Evolutionary conservation across 805 yeast genomes (phyloP).

Genomic region (Cyberlindnera mycetangii): DNA sequence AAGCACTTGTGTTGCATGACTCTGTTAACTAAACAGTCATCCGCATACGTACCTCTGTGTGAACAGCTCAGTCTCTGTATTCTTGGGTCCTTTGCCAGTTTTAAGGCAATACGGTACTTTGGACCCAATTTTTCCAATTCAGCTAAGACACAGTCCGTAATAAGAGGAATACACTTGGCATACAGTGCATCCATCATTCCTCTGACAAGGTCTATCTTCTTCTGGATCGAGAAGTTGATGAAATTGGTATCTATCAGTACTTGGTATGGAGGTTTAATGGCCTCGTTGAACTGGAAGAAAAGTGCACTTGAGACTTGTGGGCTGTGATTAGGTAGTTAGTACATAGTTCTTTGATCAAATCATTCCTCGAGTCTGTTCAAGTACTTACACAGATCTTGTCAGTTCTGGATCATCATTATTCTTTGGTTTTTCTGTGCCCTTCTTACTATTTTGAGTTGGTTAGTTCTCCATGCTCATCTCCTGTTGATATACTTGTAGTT

Average conservation of each 20-base stretch:
- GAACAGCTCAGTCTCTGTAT: conserved; percentile 82
- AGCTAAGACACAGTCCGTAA: conserved; percentile 98
- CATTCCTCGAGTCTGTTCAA: too few relatives aligned
- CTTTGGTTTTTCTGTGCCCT: conserved; percentile 38
- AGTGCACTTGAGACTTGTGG: conserved; percentile 97
- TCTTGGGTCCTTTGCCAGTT: conserved; percentile 91
- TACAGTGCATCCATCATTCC: conserved; percentile 96
- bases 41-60: conserved; percentile 97
- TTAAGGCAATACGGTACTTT: conserved; percentile 87
- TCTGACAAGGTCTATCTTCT: conserved; percentile 89
- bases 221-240: conserved; percentile 93
- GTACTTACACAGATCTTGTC: conserved; percentile 47
- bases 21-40: conserved; percentile 91
- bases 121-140: conserved; percentile 96
- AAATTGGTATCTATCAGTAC: conserved; percentile 95
- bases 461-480: conserved; percentile 5
- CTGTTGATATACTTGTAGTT: background rate
- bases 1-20: conserved; percentile 96
- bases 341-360: background rate
- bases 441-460: conserved; percentile 29
- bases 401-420: conserved; percentile 70
- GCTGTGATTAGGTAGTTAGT: conserved; percentile 1
- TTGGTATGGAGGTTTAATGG: conserved; percentile 98
- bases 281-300: conserved; percentile 90
- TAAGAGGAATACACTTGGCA: conserved; percentile 93